These are phyloP conservation scores for Eremothecium coryli DNA, from an alignment of 1,139 yeast species.

Conservation along the genomic window DNA sequence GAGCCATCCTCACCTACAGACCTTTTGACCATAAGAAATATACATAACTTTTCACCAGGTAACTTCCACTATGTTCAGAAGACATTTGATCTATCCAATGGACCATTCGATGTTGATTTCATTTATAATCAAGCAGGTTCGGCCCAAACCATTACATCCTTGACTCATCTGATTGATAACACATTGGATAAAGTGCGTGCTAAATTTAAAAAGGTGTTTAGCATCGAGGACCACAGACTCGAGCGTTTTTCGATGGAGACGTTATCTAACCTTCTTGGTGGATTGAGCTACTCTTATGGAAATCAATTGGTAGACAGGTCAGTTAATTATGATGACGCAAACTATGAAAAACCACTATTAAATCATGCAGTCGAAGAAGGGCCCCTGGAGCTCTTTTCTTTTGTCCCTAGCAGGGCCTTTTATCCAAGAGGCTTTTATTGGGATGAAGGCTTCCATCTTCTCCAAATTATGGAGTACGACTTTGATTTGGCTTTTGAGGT, in stretches of 20 bases:
- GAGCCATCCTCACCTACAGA: conserved; percentile 33
- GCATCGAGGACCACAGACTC: conserved; percentile 39
- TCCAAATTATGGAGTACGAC: conserved; percentile 77
- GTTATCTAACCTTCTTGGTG: conserved; percentile 78
- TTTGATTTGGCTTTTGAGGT: conserved; percentile 76
- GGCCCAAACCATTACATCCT: conserved; percentile 37
- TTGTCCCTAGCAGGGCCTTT: conserved; percentile 88
- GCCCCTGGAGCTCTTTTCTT: conserved; percentile 62
- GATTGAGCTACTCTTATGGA: conserved; percentile 85
- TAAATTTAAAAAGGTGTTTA: conserved; percentile 49
- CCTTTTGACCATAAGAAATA: conserved; percentile 47
- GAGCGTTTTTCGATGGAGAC: conserved; percentile 63
- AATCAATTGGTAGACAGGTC: conserved; percentile 72
- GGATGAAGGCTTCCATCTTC: conserved; percentile 96
- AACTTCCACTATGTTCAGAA: conserved; percentile 75
- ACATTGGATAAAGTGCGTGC: conserved; percentile 39
- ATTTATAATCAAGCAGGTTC: conserved; percentile 44
- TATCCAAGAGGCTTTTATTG: conserved; percentile 96
- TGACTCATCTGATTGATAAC: conserved; percentile 32
- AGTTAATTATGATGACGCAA: conserved; percentile 56
- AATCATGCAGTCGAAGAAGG: conserved; percentile 48
- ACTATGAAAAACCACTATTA: conserved; percentile 47
- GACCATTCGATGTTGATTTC: conserved; percentile 71
- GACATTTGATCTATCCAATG: conserved; percentile 42
- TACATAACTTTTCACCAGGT: conserved; percentile 51